Evolutionary conservation across 2,329 filamentous ascomycete species (phyloP).

Genomic region (Botryotinia convoluta): DNA sequence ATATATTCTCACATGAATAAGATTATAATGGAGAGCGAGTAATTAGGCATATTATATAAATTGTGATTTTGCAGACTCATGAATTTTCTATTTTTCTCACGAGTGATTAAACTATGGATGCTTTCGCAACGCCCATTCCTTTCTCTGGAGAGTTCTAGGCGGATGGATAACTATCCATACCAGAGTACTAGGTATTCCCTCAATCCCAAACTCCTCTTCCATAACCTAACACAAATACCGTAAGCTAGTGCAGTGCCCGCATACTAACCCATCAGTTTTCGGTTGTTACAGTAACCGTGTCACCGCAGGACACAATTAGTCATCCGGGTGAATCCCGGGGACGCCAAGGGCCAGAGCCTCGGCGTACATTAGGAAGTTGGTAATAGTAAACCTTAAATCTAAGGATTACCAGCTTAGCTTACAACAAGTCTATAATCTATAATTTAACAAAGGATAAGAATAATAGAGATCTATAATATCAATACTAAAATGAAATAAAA

Average conservation of each 20-base stretch:
- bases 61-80: not conserved
- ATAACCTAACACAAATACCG: not conserved
- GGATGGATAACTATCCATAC: not conserved
- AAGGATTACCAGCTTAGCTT: no score
- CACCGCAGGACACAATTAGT: no score
- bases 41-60: not conserved
- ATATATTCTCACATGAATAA: not conserved
- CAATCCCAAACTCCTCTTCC: not conserved
- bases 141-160: not conserved
- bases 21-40: not conserved
- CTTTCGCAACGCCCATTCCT: not conserved
- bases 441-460: no score
- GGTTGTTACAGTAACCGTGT: no score
- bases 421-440: no score
- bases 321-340: no score
- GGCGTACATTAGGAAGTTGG: no score
- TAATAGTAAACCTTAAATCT: no score
- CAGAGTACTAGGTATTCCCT: not conserved
- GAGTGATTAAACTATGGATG: not conserved
- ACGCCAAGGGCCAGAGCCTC: no score
- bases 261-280: no score
- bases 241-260: not conserved
- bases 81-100: not conserved
- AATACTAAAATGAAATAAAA: no score
- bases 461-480: no score